Evolutionary conservation across 441 rosid genomes (phyloP).

Genomic region (Francoa sonchifolia): DNA sequence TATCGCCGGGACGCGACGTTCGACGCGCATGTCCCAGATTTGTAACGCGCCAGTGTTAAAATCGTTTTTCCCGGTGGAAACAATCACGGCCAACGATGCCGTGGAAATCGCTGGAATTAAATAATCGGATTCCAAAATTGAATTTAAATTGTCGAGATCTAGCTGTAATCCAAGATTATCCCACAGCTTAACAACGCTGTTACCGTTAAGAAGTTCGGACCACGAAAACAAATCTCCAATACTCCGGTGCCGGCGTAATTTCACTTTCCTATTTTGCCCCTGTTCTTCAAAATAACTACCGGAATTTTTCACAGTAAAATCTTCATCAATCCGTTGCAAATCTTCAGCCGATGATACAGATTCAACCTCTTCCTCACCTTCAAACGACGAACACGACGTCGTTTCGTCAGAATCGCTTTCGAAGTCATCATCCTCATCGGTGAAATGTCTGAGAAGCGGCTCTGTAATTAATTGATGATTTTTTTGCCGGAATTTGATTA

Average conservation of each 20-base stretch:
- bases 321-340: constrained; percentile 24
- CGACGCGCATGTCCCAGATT: constrained; percentile 58
- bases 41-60: constrained; percentile 18
- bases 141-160: constrained; percentile 15
- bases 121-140: constrained; percentile 2
- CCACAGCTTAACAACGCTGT: constrained; percentile 81
- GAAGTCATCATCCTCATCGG: constrained; percentile 16
- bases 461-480: no score
- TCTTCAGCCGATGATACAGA: constrained; percentile 9
- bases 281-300: constrained; percentile 12
- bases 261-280: constrained; percentile 19
- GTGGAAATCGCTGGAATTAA: constrained; percentile 14
- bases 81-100: constrained; percentile 22
- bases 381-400: constrained; percentile 24
- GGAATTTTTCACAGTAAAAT: constrained; percentile 29
- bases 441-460: constrained; percentile 13
- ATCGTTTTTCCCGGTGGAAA: constrained; percentile 23
- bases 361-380: constrained; percentile 21
- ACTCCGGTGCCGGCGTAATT: constrained; percentile 30
- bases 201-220: constrained; percentile 44
- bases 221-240: constrained; percentile 52
- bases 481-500: constrained; percentile 22
- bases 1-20: constrained; percentile 29
- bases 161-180: constrained; percentile 37
- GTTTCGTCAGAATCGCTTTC: constrained; percentile 37